phyloP scores from a whole-genome alignment of 2,329 filamentous ascomycete genomes.

The Hirsutella rhossiliensis region DNA sequence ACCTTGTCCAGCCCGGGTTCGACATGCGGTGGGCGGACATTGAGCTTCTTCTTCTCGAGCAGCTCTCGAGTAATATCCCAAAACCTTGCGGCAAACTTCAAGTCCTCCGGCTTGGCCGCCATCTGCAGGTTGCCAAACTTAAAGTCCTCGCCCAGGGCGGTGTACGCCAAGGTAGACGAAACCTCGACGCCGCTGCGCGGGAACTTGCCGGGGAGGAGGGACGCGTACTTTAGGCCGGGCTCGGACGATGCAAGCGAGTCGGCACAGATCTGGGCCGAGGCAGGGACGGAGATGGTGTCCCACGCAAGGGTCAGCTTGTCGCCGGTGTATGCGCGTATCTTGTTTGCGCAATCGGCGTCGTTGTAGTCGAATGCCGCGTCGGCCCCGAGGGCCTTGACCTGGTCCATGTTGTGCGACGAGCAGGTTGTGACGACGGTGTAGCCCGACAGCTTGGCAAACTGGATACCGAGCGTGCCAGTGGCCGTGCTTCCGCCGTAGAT shows the following conservation, averaged over 20 bases:
- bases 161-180: constrained; percentile 25
- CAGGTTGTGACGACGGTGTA: constrained; percentile 30
- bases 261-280: constrained; percentile 22
- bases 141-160: constrained; percentile 24
- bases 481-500: constrained; percentile 32
- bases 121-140: constrained; percentile 10
- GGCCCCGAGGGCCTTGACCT: constrained; percentile 28
- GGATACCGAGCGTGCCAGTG: constrained; percentile 29
- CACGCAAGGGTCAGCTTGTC: constrained; percentile 16
- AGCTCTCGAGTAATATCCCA: constrained; percentile 21
- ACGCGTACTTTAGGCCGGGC: not conserved
- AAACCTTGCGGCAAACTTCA: constrained; percentile 24
- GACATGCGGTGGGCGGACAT: constrained; percentile 6
- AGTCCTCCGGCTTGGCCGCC: constrained; percentile 15
- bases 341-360: constrained; percentile 6
- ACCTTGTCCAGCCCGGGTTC: constrained; percentile 23
- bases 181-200: constrained; percentile 24
- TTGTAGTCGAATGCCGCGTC: constrained; percentile 30
- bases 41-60: constrained; percentile 22
- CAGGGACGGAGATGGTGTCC: constrained; percentile 19
- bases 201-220: not conserved
- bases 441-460: constrained; percentile 27
- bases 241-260: constrained; percentile 9
- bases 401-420: constrained; percentile 23
- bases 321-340: constrained; percentile 12